A percentile compares a stretch with the other conserved stretches of the same genome.
Conservation (phyloP, 2,329 filamentous ascomycete species). For the Penicillium griseofulvum region DNA sequence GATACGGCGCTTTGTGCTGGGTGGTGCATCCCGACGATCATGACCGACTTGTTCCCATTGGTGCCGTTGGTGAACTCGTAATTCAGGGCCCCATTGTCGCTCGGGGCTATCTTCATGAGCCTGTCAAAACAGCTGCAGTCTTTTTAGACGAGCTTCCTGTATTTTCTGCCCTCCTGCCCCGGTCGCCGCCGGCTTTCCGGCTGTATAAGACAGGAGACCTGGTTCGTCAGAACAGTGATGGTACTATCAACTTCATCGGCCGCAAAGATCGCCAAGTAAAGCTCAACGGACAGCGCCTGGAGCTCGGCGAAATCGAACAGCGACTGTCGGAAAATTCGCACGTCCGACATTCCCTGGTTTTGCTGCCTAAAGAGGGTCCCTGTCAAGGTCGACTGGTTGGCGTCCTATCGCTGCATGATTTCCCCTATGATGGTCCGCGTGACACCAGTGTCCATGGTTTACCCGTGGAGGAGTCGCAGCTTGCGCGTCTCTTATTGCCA, state of each 20-base stretch:
- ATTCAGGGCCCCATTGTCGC: background rate
- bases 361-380: background rate
- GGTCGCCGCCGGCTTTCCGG: too few relatives aligned
- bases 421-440: background rate
- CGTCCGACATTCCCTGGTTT: background rate
- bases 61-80: background rate
- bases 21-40: background rate
- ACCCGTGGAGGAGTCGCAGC: background rate
- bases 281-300: background rate
- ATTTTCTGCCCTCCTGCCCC: too few relatives aligned
- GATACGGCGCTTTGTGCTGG: background rate
- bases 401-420: background rate
- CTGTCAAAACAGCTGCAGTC: background rate
- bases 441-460: background rate
- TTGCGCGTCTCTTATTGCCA: background rate
- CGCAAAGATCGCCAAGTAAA: background rate
- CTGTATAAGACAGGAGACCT: background rate
- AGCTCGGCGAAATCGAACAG: slow-evolving; percentile 3
- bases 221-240: background rate
- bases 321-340: background rate
- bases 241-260: background rate
- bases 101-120: background rate
- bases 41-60: background rate
- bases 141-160: too few relatives aligned
- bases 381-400: background rate